These are phyloP conservation scores for Ophiostoma perfectum DNA, from an alignment of 2,329 filamentous ascomycete genomes.

Conservation along the genomic window DNA sequence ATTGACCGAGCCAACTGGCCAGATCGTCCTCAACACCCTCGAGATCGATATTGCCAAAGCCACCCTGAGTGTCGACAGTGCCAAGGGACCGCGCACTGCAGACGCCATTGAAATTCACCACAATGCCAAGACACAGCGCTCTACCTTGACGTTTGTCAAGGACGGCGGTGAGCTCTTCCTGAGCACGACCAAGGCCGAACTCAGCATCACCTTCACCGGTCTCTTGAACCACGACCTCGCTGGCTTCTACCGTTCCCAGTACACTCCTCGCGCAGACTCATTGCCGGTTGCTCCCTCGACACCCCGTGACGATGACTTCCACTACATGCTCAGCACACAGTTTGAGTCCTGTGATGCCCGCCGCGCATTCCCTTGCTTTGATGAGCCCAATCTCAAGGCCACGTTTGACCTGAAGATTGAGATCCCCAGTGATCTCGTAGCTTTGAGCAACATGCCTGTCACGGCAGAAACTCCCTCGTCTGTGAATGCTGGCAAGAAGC, in stretches of 20 bases:
- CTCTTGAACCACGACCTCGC: constrained; percentile 91
- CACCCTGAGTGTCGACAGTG: constrained; percentile 55
- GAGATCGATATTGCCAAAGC: constrained; percentile 69
- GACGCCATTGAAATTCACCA: constrained; percentile 67
- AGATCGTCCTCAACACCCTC: constrained; percentile 78
- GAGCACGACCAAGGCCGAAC: constrained; percentile 60
- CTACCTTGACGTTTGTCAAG: constrained; percentile 63
- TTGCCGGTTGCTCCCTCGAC: constrained; percentile 64
- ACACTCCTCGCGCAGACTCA: constrained; percentile 59
- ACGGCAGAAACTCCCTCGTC: constrained; percentile 54
- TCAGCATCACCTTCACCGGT: constrained; percentile 59
- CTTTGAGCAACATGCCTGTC: constrained; percentile 92
- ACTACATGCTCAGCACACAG: constrained; percentile 86
- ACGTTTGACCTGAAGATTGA: constrained; percentile 93
- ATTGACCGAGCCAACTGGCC: constrained; percentile 64
- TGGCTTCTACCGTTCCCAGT: constrained; percentile 82
- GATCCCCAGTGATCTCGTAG: constrained; percentile 79
- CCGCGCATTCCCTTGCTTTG: constrained; percentile 93
- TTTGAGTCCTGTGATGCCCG: constrained; percentile 96
- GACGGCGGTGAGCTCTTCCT: constrained; percentile 54
- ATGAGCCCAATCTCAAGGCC: constrained; percentile 95
- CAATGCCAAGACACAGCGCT: constrained; percentile 78
- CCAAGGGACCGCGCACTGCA: constrained; percentile 51
- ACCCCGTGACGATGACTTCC: constrained; percentile 62
- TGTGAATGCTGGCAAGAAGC: constrained; percentile 54